Conservation (phyloP, 2,329 filamentous ascomycete genomes). For the Helminthosporium solani region DNA sequence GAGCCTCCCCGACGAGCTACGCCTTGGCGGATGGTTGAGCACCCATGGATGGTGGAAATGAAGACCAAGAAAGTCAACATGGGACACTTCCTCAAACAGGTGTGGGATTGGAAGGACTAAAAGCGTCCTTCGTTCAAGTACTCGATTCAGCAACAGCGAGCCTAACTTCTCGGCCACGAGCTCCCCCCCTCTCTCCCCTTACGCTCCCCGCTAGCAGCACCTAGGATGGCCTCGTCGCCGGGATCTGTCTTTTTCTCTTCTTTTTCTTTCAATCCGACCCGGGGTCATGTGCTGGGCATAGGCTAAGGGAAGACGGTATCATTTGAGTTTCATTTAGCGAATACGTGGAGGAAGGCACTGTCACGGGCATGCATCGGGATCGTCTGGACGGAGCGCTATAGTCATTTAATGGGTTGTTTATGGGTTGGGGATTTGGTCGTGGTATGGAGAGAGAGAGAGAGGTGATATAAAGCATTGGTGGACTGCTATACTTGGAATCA, state of each 20-base stretch:
- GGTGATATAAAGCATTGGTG: not conserved
- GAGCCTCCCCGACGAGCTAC: conserved; percentile 82
- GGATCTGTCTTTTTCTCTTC: too few relatives aligned
- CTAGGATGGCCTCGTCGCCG: too few relatives aligned
- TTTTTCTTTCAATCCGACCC: conserved; percentile 25
- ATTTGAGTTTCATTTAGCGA: conserved; percentile 10
- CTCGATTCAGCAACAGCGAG: conserved; percentile 13
- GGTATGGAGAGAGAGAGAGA: conserved; percentile 1
- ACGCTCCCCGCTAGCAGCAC: too few relatives aligned
- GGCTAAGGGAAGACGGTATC: conserved; percentile 26
- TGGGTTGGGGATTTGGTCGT: not conserved
- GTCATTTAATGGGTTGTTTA: conserved; percentile 10
- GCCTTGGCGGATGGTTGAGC: conserved; percentile 98
- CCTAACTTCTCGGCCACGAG: conserved; percentile 13
- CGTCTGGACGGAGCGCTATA: conserved; percentile 6
- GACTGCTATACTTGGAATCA: conserved; percentile 1
- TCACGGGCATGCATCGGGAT: conserved; percentile 18
- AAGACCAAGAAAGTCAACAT: conserved; percentile 95
- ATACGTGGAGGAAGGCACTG: conserved; percentile 10
- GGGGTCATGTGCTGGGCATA: conserved; percentile 40
- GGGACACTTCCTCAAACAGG: conserved; percentile 86
- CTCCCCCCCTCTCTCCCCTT: conserved; percentile 21
- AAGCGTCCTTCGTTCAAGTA: not conserved
- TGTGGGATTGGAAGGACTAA: conserved; percentile 92
- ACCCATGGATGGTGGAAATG: conserved; percentile 99